A percentile compares a stretch with the other conserved stretches of the same genome.
Conservation (phyloP, 2,329 filamentous ascomycete genomes). For the Apiospora saccharicola region DNA sequence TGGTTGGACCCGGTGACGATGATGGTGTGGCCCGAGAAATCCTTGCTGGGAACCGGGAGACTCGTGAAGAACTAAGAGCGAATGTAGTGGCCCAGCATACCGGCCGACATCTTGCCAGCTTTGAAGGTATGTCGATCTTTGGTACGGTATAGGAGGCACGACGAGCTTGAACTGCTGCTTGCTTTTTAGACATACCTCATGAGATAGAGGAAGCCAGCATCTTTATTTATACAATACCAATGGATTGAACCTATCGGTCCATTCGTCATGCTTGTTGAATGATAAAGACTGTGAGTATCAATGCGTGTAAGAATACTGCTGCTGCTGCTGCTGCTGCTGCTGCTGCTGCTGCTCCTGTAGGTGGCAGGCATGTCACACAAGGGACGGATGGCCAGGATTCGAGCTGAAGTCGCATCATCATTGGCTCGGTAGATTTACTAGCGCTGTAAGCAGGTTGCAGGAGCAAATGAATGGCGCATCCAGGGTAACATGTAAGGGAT, state of each 20-base stretch:
- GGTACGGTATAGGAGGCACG: background rate
- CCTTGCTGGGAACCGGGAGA: background rate
- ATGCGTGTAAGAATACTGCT: background rate
- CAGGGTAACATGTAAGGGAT: background rate
- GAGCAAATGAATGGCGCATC: background rate
- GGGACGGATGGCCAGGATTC: no score
- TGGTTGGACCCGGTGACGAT: constrained; percentile 25
- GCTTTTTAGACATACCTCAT: background rate
- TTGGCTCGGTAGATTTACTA: background rate
- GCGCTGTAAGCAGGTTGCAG: background rate
- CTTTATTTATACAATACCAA: no score
- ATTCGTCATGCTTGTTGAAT: no score
- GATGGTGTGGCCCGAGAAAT: constrained; percentile 16
- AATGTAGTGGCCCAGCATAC: background rate
- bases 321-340: no score
- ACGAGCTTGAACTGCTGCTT: background rate
- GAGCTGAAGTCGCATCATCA: background rate
- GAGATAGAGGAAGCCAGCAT: background rate
- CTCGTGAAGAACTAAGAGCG: constrained; percentile 24
- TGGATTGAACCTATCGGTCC: no score
- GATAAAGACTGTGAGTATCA: background rate
- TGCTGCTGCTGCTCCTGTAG: no score
- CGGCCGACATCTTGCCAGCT: background rate
- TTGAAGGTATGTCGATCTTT: background rate
- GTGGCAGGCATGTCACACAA: background rate